These are phyloP conservation scores for Chaetomium tenue DNA, from an alignment of 495 filamentous ascomycete species.

Conservation along the genomic window DNA sequence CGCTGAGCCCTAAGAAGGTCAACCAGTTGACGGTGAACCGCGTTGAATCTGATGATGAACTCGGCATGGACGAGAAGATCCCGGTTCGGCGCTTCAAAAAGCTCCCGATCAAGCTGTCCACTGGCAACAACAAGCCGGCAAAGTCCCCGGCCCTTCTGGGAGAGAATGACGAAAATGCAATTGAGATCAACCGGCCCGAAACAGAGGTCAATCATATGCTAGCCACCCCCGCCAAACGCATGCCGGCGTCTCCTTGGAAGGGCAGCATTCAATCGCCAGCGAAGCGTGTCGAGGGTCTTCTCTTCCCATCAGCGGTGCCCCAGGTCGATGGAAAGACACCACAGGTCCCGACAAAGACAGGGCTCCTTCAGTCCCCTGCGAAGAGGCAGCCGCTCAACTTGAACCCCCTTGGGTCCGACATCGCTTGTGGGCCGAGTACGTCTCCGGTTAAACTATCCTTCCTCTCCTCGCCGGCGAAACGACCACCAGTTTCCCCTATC, in stretches of 20 bases:
- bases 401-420: conserved; percentile 24
- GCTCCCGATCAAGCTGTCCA: conserved; percentile 43
- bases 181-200: conserved; percentile 24
- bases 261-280: conserved; percentile 48
- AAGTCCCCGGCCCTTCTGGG: background rate
- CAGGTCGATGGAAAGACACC: conserved; percentile 19
- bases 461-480: conserved; percentile 51
- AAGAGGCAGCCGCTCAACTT: conserved; percentile 47
- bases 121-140: conserved; percentile 25
- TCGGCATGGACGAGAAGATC: conserved; percentile 51
- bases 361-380: conserved; percentile 51
- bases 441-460: conserved; percentile 45
- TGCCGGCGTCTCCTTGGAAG: conserved; percentile 49
- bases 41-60: conserved; percentile 52
- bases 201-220: conserved; percentile 33
- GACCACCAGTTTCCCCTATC: conserved; percentile 41
- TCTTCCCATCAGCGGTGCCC: background rate
- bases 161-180: conserved; percentile 23
- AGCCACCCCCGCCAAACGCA: conserved; percentile 49
- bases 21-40: conserved; percentile 47
- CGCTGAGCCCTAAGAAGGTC: conserved; percentile 58
- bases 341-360: conserved; percentile 38
- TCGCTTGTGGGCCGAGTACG: background rate
- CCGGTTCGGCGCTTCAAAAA: conserved; percentile 49
- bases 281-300: conserved; percentile 40